Percentiles rank a stretch among this genome's conserved stretches.
Evolutionary conservation across 306 rosid species (phyloP).

Genomic region (Hippophae rhamnoides): DNA sequence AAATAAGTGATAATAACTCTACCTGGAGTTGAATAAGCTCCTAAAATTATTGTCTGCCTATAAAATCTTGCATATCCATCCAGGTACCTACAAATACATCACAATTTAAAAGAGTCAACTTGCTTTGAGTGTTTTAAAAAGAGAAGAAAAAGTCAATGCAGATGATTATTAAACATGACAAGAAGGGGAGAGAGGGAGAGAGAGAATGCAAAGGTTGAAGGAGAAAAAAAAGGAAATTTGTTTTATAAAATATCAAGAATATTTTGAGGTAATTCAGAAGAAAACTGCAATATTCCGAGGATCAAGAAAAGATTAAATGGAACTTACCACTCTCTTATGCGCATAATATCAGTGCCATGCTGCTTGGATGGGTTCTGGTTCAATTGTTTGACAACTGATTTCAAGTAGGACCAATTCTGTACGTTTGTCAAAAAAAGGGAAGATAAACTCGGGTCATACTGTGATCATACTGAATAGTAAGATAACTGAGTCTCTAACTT

Average conservation of each 20-base stretch:
- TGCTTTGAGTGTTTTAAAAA: neutral
- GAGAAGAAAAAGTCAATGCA: no score
- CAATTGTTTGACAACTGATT: slow-evolving; percentile 55
- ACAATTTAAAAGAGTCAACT: slow-evolving; percentile 10
- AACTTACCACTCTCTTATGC: slow-evolving; percentile 73
- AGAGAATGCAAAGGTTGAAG: no score
- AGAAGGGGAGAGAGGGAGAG: no score
- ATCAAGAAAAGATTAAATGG: neutral
- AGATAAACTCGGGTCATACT: neutral
- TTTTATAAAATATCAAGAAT: no score
- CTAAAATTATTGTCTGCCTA: slow-evolving; percentile 74
- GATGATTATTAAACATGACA: no score
- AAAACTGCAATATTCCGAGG: slow-evolving; percentile 1
- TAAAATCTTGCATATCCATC: slow-evolving; percentile 63
- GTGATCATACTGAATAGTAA: slow-evolving; percentile 1
- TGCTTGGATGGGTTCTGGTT: slow-evolving; percentile 68
- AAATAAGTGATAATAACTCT: slow-evolving; percentile 7
- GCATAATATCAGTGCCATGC: slow-evolving; percentile 73
- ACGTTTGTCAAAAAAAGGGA: slow-evolving; percentile 15
- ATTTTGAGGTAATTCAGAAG: neutral
- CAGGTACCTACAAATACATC: slow-evolving; percentile 52
- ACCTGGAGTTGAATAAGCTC: slow-evolving; percentile 70
- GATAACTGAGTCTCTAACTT: slow-evolving; percentile 12
- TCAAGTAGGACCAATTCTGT: slow-evolving; percentile 79
- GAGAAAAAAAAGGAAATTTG: neutral